Evolutionary conservation across 169 alveolate species (phyloP), one percentile per base, ranked within the genome.

Genomic region (Fabrea salina): DNA sequence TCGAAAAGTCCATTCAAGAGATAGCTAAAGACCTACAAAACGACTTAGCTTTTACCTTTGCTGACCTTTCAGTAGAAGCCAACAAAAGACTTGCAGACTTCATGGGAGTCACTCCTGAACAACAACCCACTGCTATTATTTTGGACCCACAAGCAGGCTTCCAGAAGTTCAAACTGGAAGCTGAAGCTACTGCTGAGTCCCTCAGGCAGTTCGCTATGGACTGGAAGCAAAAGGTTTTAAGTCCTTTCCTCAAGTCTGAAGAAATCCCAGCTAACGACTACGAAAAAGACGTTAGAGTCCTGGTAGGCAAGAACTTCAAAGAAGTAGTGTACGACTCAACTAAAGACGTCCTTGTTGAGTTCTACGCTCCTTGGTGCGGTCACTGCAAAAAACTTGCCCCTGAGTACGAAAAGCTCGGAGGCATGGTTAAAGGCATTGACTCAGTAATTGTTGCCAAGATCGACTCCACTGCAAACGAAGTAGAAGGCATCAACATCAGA

Each of bases 351-450:
- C 72, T 93, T 41, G 87, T 93, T 39, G 86, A 90, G 68, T 93
- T 91, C 84, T 90, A 89, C 74, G 93, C 94, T 35, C 95, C 97
- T 59, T 83, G 93, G 92, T 88, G 94, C 61, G 92, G 93, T 54
- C 92, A 89, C 77, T 89, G 93, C 71, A 78, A 87, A 54, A 27
- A 37, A 11, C 74, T 93, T 25, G 92, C 92, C 5, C 92, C 92
- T 39, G 84, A 71, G 32, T 93, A 82, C 80, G 89, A 87, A 40
- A 82, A 85, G 39, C 78, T 87, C 16, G 97, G 95, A 7, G 77
- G 61, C 6, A 70, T 75, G 39, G 50, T 87, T 8, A 80, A 78
- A 56, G 67, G 59, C 2, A 70, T 75, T 37, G 57, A 82, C n/a
- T 75, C 76, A 22, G 74, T 92, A 11, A 56, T 87, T 8, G 83